Percentiles rank a stretch among this genome's conserved stretches.
phyloP scores from a whole-genome alignment of 192 early-diverging fungal genomes.

The Chytriomyces hyalinus region DNA sequence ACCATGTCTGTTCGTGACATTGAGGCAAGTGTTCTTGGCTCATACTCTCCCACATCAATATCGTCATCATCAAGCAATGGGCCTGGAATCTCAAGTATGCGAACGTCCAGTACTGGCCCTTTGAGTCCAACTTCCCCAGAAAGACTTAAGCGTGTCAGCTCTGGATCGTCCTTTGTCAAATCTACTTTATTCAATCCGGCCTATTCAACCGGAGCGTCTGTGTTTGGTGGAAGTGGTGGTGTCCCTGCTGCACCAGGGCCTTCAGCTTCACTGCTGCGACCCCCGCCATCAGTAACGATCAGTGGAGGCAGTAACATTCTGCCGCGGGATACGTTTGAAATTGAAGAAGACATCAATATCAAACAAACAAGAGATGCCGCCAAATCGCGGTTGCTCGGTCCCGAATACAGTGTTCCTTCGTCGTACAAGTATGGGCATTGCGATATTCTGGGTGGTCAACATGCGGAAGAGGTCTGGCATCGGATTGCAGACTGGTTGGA shows the following conservation, averaged over 20 bases:
- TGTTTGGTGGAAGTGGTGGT: too few relatives aligned
- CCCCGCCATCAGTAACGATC: background rate
- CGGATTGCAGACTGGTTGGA: conserved; percentile 52
- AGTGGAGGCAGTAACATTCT: background rate
- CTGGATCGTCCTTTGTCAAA: conserved; percentile 22
- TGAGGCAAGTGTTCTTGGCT: too few relatives aligned
- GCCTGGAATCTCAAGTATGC: too few relatives aligned
- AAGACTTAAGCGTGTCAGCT: conserved; percentile 22
- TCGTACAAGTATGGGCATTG: conserved; percentile 45
- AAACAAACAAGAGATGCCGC: background rate
- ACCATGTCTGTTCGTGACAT: too few relatives aligned
- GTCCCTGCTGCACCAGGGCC: background rate
- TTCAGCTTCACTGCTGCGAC: background rate
- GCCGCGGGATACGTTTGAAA: background rate
- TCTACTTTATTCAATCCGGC: conserved; percentile 22
- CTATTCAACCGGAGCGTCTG: background rate
- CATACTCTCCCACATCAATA: too few relatives aligned
- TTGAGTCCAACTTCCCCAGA: conserved; percentile 2
- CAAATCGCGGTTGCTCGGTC: conserved; percentile 1
- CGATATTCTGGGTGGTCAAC: conserved; percentile 50
- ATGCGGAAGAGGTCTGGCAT: conserved; percentile 53
- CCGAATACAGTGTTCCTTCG: conserved; percentile 37
- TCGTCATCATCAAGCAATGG: too few relatives aligned
- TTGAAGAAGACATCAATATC: conserved; percentile 19
- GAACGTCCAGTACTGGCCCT: too few relatives aligned